phyloP scores from a whole-genome alignment of 2,329 filamentous ascomycete species.

The Immersiporthe knoxdaviesiana region DNA sequence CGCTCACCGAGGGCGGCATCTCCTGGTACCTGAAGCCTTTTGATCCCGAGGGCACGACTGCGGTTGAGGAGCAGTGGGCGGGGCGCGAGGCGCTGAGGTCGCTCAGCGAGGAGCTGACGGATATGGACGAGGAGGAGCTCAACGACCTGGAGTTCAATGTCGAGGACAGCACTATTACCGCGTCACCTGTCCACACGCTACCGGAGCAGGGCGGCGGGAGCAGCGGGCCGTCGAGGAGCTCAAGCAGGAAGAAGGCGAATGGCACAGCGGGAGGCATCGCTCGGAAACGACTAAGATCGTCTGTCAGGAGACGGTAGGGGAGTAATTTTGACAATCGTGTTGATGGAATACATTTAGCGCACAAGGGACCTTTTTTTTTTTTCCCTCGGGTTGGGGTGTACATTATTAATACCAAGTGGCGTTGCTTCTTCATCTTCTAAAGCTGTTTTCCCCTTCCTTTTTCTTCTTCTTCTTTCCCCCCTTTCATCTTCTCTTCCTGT shows the following conservation, averaged over 20 bases:
- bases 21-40: conserved; percentile 88
- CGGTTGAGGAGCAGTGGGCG: conserved; percentile 74
- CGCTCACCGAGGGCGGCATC: conserved; percentile 74
- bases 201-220: conserved; percentile 5
- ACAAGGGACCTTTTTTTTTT: not conserved
- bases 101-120: conserved; percentile 86
- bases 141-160: conserved; percentile 67
- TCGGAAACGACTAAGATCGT: conserved; percentile 40
- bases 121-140: conserved; percentile 89
- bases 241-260: conserved; percentile 20
- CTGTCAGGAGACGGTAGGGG: conserved; percentile 35
- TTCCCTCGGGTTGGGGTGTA: not conserved
- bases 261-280: conserved; percentile 7
- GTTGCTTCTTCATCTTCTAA: not conserved
- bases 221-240: conserved; percentile 9
- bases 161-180: conserved; percentile 51
- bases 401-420: not conserved
- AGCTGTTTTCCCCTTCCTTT: not conserved
- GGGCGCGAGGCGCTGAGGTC: conserved; percentile 67
- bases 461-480: too few species aligned
- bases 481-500: not conserved
- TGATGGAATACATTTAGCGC: not conserved
- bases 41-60: conserved; percentile 77
- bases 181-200: conserved; percentile 37
- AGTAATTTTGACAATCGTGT: not conserved